These are phyloP conservation scores for Leccinellum albellum DNA, from an alignment of 768 basidiomycete genomes.

Conservation along the genomic window DNA sequence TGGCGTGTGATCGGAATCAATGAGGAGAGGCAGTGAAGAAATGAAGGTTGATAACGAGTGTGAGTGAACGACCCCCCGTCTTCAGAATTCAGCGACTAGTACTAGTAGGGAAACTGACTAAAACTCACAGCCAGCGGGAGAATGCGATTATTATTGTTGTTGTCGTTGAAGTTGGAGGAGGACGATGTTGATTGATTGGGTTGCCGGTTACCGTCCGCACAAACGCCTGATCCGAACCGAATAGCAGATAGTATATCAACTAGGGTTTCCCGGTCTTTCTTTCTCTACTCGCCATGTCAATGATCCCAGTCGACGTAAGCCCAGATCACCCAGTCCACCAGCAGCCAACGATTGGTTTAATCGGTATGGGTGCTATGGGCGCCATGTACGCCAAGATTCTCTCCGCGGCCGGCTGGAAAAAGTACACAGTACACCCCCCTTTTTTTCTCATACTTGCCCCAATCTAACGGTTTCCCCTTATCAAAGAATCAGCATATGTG, in stretches of 20 bases:
- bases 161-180: background rate
- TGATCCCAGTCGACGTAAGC: slow-evolving; percentile 24
- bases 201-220: background rate
- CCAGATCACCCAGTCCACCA: slow-evolving; percentile 37
- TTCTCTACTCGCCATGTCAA: slow-evolving; percentile 10
- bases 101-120: background rate
- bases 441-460: background rate
- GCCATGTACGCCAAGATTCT: slow-evolving; percentile 85
- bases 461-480: background rate
- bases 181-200: background rate
- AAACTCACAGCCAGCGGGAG: background rate
- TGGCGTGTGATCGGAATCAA: slow-evolving; percentile 14
- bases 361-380: slow-evolving; percentile 99
- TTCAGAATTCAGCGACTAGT: background rate
- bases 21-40: background rate
- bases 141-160: background rate
- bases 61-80: slow-evolving; percentile 15
- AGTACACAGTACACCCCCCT: slow-evolving; percentile 39
- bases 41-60: slow-evolving; percentile 12
- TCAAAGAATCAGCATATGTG: slow-evolving; percentile 84
- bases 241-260: too few species aligned
- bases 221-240: background rate
- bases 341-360: slow-evolving; percentile 84
- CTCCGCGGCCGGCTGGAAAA: slow-evolving; percentile 78
- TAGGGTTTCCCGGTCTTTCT: background rate